Evolutionary conservation across 78 protist species (phyloP).

Genomic region (Protostelium mycophagum): DNA sequence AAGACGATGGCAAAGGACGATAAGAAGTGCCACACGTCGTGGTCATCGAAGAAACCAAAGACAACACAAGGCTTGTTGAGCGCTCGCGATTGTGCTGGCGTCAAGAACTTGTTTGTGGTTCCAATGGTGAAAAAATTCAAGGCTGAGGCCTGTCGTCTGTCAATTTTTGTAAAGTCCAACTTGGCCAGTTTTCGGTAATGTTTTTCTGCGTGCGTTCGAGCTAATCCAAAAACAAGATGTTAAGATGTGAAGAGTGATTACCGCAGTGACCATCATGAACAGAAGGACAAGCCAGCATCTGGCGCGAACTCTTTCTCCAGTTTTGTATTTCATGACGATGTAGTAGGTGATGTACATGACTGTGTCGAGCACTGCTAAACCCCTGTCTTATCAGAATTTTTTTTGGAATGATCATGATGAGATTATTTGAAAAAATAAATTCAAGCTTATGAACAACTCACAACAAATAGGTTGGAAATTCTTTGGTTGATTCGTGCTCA

Average conservation of each 20-base stretch:
- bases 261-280: not conserved
- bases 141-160: not conserved
- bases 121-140: not conserved
- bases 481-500: constrained; percentile 14
- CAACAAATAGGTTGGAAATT: constrained; percentile 46
- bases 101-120: not conserved
- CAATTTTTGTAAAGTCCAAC: too few relatives aligned
- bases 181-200: too few relatives aligned
- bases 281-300: not conserved
- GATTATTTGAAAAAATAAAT: not conserved
- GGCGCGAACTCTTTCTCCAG: constrained; percentile 35
- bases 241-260: not conserved
- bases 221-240: not conserved
- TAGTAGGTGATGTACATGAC: constrained; percentile 48
- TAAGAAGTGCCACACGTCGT: constrained; percentile 17
- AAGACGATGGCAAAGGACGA: constrained; percentile 8
- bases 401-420: not conserved
- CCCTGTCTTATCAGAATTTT: constrained; percentile 3
- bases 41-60: constrained; percentile 3
- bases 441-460: not conserved
- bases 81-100: not conserved
- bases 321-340: constrained; percentile 44
- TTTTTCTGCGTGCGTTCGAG: too few relatives aligned
- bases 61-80: constrained; percentile 1
- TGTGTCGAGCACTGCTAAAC: constrained; percentile 42